These are phyloP conservation scores for Vickermania spadyakhi DNA, from an alignment of 208 protist species.

Conservation along the genomic window DNA sequence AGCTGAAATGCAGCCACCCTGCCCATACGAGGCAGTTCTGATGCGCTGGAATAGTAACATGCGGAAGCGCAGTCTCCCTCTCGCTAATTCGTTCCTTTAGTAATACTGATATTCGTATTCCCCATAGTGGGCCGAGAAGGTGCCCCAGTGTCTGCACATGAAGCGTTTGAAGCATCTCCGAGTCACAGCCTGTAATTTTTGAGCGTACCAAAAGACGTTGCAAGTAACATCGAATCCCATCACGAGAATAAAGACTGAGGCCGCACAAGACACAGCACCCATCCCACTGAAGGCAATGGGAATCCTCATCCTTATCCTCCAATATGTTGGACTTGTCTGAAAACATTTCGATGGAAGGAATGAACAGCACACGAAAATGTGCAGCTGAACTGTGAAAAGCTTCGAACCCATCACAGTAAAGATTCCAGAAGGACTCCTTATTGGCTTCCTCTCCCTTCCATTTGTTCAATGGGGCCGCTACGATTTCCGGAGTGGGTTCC, in stretches of 20 bases:
- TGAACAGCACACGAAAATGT: no score
- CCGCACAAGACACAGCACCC: conserved; percentile 58
- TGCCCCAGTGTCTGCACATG: conserved; percentile 35
- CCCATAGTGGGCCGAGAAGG: conserved; percentile 60
- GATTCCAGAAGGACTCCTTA: no score
- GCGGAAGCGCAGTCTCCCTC: conserved; percentile 25
- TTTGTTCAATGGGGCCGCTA: no score
- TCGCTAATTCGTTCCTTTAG: conserved; percentile 62
- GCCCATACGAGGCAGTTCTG: conserved; percentile 76
- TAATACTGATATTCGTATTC: conserved; percentile 18
- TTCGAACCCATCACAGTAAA: no score
- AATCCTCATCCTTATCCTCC: no score
- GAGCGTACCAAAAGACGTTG: conserved; percentile 27
- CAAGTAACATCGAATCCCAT: conserved; percentile 30
- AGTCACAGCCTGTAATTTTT: conserved; percentile 25
- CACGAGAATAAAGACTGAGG: conserved; percentile 39
- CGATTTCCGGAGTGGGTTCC: not conserved
- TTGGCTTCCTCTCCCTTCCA: no score
- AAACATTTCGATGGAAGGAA: no score
- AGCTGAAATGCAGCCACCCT: conserved; percentile 26
- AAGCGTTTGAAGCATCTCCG: conserved; percentile 23
- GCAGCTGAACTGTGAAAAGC: no score
- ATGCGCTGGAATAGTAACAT: conserved; percentile 17
- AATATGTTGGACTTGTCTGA: no score
- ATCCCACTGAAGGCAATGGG: not conserved